Conservation (phyloP, 148 eudicot species). For the Camellia granthamiana region DNA sequence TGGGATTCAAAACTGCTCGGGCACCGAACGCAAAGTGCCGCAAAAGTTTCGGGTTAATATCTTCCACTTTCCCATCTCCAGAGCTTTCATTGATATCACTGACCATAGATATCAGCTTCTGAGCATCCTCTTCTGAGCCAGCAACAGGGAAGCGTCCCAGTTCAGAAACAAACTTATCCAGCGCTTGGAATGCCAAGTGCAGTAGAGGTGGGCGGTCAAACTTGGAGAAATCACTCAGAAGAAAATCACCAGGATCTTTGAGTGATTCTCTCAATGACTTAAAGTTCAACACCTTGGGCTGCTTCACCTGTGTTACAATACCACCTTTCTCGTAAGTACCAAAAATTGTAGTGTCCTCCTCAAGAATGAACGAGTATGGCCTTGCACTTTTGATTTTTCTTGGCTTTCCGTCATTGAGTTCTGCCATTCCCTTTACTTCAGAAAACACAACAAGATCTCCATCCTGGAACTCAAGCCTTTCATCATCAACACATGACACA, state of each 20-base stretch:
- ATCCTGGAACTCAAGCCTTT: conserved; percentile 74
- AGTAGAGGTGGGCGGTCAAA: conserved; percentile 69
- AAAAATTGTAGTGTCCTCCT: conserved; percentile 62
- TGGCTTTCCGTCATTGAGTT: conserved; percentile 74
- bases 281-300: conserved; percentile 60
- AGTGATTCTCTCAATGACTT: conserved; percentile 68
- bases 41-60: conserved; percentile 66
- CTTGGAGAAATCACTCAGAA: conserved; percentile 69
- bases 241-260: conserved; percentile 66
- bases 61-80: conserved; percentile 60
- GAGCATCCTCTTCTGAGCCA: conserved; percentile 74
- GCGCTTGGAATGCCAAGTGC: conserved; percentile 74
- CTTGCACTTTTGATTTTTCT: conserved; percentile 58
- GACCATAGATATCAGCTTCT: conserved; percentile 57
- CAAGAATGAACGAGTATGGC: conserved; percentile 67
- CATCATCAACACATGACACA: conserved; percentile 79
- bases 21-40: conserved; percentile 86
- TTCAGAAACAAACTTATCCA: conserved; percentile 55
- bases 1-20: conserved; percentile 82
- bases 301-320: conserved; percentile 65
- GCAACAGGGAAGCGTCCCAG: conserved; percentile 58
- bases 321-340: conserved; percentile 65
- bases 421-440: conserved; percentile 65
- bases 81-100: conserved; percentile 37
- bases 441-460: conserved; percentile 75